Evolutionary conservation across 768 basidiomycete species (phyloP), one percentile per base, ranked within the genome.

Genomic region (Phanerochaete sordida): DNA sequence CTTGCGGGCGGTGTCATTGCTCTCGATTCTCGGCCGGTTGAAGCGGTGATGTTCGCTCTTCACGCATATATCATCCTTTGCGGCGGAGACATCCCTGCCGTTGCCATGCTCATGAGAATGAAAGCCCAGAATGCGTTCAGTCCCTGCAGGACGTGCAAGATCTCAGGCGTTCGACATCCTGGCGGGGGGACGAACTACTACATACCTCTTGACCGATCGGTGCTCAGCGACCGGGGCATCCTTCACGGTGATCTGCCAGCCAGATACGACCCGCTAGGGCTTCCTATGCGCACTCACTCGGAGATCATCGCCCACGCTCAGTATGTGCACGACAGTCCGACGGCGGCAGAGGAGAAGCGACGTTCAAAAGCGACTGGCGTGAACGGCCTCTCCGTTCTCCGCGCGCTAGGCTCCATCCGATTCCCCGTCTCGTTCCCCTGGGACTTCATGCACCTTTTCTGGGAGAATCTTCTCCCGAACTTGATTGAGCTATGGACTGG

Each of bases 371-470:
- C 61, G 50, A 35, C 33, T 65, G 62, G 63, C 19, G 61, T 67
- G 64, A 66, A 67, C 56, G 60, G 68, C 30, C 23, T 68, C 16
- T 64, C 79, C 2, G 35, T 76, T 0, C 72, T 80, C 23, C 58
- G 60, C 9, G 13, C 27, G 15, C 69, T 80, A 1, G 53, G 64
- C 1, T 77, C 73, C 33, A 1, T 80, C 23, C 66, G 66, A 5
- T 76, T 79, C 61, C 75, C 81, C 0, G 0, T 21, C 3, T 76
- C 76, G 15, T 77, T 79, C 23, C 79, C 79, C 0, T 75, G 76
- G 60, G 80, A 83, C 53, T 79, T 81, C 67, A 81, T 83, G 76
- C 81, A 84, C 54, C 70, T 79, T 0, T 67, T 82, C 24, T 77
- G 67, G 64, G 78, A 80, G 60, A 83, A 83, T 60, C 48, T 79